Evolutionary conservation across 2,329 filamentous ascomycete species (phyloP).

Genomic region (Verticillium albo-atrum): DNA sequence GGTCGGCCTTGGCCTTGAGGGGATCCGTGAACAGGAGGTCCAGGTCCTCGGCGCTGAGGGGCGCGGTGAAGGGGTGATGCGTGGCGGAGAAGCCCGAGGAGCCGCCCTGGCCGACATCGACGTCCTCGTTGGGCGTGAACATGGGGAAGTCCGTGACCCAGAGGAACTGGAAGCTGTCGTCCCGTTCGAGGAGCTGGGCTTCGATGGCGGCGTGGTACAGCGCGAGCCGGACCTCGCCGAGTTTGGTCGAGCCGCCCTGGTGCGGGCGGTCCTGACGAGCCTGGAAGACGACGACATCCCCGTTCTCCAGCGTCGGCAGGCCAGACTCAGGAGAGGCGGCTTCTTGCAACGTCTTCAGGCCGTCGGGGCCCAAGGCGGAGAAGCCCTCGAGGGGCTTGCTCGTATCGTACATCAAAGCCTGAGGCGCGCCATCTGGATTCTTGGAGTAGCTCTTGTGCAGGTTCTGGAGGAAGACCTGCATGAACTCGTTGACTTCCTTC

Average conservation of each 20-base stretch:
- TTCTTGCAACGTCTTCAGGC: slow-evolving; percentile 22
- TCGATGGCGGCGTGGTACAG: slow-evolving; percentile 66
- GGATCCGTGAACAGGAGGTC: slow-evolving; percentile 71
- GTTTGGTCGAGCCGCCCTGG: slow-evolving; percentile 64
- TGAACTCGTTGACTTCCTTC: slow-evolving; percentile 54
- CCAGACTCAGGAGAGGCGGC: slow-evolving; percentile 15
- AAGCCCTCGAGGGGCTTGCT: slow-evolving; percentile 72
- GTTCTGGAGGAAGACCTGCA: slow-evolving; percentile 65
- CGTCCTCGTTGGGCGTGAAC: slow-evolving; percentile 68
- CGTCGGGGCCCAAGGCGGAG: slow-evolving; percentile 59
- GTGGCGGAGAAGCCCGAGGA: slow-evolving; percentile 76
- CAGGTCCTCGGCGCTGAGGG: slow-evolving; percentile 66
- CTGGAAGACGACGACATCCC: slow-evolving; percentile 78
- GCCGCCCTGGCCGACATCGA: slow-evolving; percentile 76
- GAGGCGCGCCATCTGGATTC: slow-evolving; percentile 74
- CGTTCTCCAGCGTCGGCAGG: slow-evolving; percentile 49
- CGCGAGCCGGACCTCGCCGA: slow-evolving; percentile 69
- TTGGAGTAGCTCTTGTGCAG: slow-evolving; percentile 55
- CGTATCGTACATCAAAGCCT: slow-evolving; percentile 70
- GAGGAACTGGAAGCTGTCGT: slow-evolving; percentile 58
- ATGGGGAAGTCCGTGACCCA: slow-evolving; percentile 93
- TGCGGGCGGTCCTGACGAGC: slow-evolving; percentile 64
- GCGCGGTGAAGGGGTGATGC: slow-evolving; percentile 95
- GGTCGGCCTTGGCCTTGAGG: slow-evolving; percentile 70
- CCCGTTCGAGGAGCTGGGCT: slow-evolving; percentile 47